These are phyloP conservation scores for Aspergillus transmontanensis DNA, from an alignment of 2,329 filamentous ascomycete species.

Conservation along the genomic window DNA sequence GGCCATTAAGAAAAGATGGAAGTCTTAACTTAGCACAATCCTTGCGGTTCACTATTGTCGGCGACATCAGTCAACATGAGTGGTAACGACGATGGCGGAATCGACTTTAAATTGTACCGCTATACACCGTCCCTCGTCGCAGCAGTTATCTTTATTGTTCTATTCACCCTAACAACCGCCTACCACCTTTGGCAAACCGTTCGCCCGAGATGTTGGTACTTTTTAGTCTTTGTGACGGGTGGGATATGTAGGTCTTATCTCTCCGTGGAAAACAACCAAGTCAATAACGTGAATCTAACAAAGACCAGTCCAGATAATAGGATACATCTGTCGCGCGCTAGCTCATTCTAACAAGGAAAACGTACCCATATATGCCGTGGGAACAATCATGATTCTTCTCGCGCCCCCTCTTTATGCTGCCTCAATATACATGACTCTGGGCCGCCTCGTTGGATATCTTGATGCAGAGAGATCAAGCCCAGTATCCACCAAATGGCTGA, in stretches of 20 bases:
- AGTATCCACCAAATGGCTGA: conserved; percentile 38
- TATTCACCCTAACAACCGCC: conserved; percentile 49
- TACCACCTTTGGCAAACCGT: conserved; percentile 47
- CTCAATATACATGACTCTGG: conserved; percentile 43
- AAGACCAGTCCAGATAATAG: conserved; percentile 48
- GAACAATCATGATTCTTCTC: conserved; percentile 39
- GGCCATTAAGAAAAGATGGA: not conserved
- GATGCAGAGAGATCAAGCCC: conserved; percentile 35
- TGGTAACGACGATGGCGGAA: not conserved
- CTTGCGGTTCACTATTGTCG: not conserved
- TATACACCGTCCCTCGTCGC: conserved; percentile 51
- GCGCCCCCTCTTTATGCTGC: conserved; percentile 46
- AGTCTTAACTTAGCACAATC: not conserved
- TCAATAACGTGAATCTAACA: not conserved
- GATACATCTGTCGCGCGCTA: conserved; percentile 31
- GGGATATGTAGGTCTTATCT: conserved; percentile 37
- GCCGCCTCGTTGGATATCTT: conserved; percentile 35
- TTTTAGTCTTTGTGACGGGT: conserved; percentile 42
- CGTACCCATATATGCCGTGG: conserved; percentile 34
- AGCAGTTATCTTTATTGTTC: conserved; percentile 48
- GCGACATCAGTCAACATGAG: not conserved
- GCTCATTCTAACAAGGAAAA: conserved; percentile 28
- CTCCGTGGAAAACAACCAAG: not conserved
- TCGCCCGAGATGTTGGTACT: conserved; percentile 52
- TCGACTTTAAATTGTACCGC: conserved; percentile 32